Evolutionary conservation across 371 early-diverging fungal genomes (phyloP), one percentile per base, ranked within the genome.

Genomic region (Mortierella sp.): DNA sequence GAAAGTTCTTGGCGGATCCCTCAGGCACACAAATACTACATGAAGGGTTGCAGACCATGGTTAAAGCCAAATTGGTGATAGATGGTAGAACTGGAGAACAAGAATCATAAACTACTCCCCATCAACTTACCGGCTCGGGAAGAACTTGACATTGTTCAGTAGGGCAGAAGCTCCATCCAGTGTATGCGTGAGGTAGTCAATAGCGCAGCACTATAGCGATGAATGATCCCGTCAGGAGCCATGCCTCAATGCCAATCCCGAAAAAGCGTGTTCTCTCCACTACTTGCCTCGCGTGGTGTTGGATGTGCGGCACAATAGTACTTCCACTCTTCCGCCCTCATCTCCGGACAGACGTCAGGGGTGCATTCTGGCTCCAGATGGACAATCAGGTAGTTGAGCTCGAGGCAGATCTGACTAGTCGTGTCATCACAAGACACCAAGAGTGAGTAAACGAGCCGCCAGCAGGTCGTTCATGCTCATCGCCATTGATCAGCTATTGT

Each of bases 231-330:
- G 44, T 43, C 16, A 43, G 44, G 19, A 43, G 19, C 5, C 4
- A 19, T 43, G 13, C 13, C 44, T 16, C 9, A 43, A 19, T 43
- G 19, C 44, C 16, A 5, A 14, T 4, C 9, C 16, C 14, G 34
- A 34, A n/a, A n/a, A n/a, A n/a, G n/a, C n/a, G n/a, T n/a, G n/a
- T 34, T 34, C 34, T 34, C 34, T 34, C 34, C 10, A 7, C 34
- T 7, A 34, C 13, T 56, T 86, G 92, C 95, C 45, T 89, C 84
- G 67, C 91, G 88, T 7, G 95, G 93, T 0, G 87, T 81, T 24
- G 88, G 86, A 66, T 98, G 98, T 2, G 94, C 93, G 3, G 98
- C 98, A 71, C 98, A 98, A 24, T 94, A 88, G 82, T 94, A 96
- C 57, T 91, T 81, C 91, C 93, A 94, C 22, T 95, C 96, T 46